Evolutionary conservation across 1,139 yeast species (phyloP), one percentile per base, ranked within the genome.

Genomic region (Geotrichum reessii): DNA sequence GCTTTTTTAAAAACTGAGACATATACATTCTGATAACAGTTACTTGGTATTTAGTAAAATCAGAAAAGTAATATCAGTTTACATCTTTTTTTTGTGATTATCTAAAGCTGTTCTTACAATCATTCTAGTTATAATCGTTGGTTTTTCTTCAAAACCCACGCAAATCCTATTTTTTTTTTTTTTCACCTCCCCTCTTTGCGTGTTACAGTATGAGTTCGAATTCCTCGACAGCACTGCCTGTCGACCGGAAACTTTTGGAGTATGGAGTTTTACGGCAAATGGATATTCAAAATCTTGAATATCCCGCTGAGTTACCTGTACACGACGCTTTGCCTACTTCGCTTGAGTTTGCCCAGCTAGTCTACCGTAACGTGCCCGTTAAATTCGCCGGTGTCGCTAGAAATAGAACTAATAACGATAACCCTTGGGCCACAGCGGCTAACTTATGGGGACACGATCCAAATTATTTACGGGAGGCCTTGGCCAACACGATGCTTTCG

Each of bases 251-350:
- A 31, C 50, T 55, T 14, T 47, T 63, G 47, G 59, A 61, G 42
- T 53, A 58, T 11, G 65, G 64, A 33, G 55, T 66, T 58, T 58
- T 64, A 46, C 59, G 67, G 37, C 71, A 68, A 58, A 65, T 67
- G 67, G 69, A 67, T 44, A 59, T 68, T 19, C 69, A 67, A 57
- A 66, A 66, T 53, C 64, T 66, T 5, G 58, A 58, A 50, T 61
- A 63, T 37, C 69, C 69, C 4, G 63, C 60, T 8, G 55, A 57
- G 21, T 50, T 65, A 12, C 58, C 64, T 3, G 57, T 50, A 27
- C 53, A 62, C 7, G 57, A 52, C n/a, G 52, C 40, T 25, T 50
- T 58, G 3, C 33, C 44, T 21, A 31, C 44, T 5, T 21, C 58
- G 2, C 57, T 62, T 9, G 62, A 62, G 48, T 61, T 65, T 53